Percentiles rank a stretch among this genome's conserved stretches.
phyloP scores from a whole-genome alignment of 306 rosid genomes.

The Sicyos baderoa region DNA sequence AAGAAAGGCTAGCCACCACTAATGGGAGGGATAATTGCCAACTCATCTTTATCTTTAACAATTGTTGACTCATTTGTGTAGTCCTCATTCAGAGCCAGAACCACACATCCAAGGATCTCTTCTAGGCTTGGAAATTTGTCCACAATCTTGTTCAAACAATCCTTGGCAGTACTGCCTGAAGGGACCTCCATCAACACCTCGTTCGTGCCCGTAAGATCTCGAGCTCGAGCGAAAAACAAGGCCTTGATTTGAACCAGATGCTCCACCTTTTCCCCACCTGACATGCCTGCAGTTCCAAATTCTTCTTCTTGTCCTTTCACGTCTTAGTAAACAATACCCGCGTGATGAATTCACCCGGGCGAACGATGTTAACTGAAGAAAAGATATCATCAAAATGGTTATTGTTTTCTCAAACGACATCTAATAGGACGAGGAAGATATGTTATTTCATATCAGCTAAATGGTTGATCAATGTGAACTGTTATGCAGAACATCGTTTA shows the following conservation, averaged over 20 bases:
- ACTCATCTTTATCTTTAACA: constrained; percentile 63
- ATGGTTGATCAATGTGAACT: not conserved
- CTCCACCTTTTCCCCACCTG: constrained; percentile 8
- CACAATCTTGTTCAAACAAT: constrained; percentile 57
- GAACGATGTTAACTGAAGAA: not conserved
- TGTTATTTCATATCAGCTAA: not conserved
- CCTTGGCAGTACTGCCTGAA: constrained; percentile 56
- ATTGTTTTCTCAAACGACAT: not conserved
- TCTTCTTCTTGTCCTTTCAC: not conserved
- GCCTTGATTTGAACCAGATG: constrained; percentile 51
- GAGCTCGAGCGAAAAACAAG: constrained; percentile 79
- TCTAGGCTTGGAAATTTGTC: constrained; percentile 56
- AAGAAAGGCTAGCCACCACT: constrained; percentile 55
- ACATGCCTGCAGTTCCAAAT: constrained; percentile 20
- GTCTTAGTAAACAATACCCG: not conserved
- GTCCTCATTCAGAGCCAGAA: constrained; percentile 77
- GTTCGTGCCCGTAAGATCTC: constrained; percentile 59
- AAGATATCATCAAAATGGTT: not conserved
- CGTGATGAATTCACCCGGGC: not conserved
- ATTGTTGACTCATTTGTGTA: constrained; percentile 45
- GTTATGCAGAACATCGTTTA: not conserved
- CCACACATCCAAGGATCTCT: constrained; percentile 68
- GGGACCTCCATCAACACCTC: constrained; percentile 61
- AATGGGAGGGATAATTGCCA: constrained; percentile 81
- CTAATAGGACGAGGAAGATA: not conserved